Conservation (phyloP, 768 basidiomycete genomes). For the Mycena metata region DNA sequence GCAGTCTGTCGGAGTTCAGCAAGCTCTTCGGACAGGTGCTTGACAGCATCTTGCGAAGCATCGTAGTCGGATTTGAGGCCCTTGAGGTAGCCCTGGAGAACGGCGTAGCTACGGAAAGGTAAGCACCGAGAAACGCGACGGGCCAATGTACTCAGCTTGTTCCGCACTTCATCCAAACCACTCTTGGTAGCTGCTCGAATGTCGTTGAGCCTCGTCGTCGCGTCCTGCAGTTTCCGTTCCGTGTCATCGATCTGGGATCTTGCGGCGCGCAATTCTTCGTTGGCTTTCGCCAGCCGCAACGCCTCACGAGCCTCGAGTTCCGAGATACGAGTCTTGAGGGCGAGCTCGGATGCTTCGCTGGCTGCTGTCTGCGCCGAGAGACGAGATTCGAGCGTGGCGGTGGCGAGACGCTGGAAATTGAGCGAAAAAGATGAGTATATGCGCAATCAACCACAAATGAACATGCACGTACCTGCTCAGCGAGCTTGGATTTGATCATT, state of each 20-base stretch:
- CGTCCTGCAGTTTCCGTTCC: slow-evolving; percentile 29
- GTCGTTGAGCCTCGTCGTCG: slow-evolving; percentile 15
- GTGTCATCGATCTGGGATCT: slow-evolving; percentile 21
- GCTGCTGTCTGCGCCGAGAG: slow-evolving; percentile 34
- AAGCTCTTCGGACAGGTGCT: slow-evolving; percentile 43
- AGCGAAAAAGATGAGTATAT: slow-evolving; percentile 24
- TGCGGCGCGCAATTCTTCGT: slow-evolving; percentile 28
- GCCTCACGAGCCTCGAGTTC: slow-evolving; percentile 38
- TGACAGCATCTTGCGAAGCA: slow-evolving; percentile 44
- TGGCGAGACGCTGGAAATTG: slow-evolving; percentile 31
- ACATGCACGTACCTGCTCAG: slow-evolving; percentile 41
- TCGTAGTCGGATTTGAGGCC: slow-evolving; percentile 43
- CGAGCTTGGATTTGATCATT: slow-evolving; percentile 40
- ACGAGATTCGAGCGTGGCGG: slow-evolving; percentile 38
- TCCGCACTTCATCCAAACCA: slow-evolving; percentile 35
- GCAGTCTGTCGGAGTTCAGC: slow-evolving; percentile 41
- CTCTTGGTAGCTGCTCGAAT: slow-evolving; percentile 28
- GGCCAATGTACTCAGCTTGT: slow-evolving; percentile 32
- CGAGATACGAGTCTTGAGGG: slow-evolving; percentile 33
- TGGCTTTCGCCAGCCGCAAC: slow-evolving; percentile 23
- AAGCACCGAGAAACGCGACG: neutral
- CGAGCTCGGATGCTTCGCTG: slow-evolving; percentile 29
- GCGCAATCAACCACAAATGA: neutral
- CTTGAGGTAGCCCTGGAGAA: slow-evolving; percentile 47
- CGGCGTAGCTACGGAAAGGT: slow-evolving; percentile 41